phyloP scores from a whole-genome alignment of 2,329 filamentous ascomycete genomes.

The Sarocladium oryzae region DNA sequence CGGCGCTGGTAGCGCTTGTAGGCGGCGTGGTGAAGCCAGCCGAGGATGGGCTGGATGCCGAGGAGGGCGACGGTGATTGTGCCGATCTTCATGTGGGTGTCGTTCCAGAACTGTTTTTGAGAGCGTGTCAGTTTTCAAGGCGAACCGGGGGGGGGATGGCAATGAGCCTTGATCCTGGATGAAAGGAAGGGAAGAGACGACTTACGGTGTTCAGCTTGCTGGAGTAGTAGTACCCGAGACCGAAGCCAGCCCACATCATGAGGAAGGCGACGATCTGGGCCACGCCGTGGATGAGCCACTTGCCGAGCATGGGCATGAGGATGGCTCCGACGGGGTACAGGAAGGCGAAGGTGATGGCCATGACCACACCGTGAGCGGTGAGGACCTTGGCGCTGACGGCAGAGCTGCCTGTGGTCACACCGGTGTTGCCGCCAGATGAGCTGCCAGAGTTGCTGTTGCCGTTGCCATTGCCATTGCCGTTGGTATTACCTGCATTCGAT shows the following conservation, averaged over 20 bases:
- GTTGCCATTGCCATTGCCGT: conserved; percentile 10
- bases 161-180: too few species aligned
- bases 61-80: conserved; percentile 47
- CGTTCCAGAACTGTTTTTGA: conserved; percentile 46
- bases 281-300: conserved; percentile 50
- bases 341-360: conserved; percentile 52
- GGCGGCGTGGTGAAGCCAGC: conserved; percentile 49
- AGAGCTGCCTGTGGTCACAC: conserved; percentile 12
- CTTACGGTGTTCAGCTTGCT: conserved; percentile 36
- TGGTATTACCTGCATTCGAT: conserved; percentile 9
- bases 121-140: conserved; percentile 16
- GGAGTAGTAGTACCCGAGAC: conserved; percentile 45
- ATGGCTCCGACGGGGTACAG: conserved; percentile 55
- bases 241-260: conserved; percentile 55
- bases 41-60: conserved; percentile 51
- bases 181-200: too few species aligned
- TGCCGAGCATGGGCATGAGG: conserved; percentile 52
- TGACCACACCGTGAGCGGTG: conserved; percentile 50
- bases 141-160: too few species aligned
- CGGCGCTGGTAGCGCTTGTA: conserved; percentile 42
- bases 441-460: conserved; percentile 1
- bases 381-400: conserved; percentile 23
- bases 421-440: conserved; percentile 12
- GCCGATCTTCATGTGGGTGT: conserved; percentile 50
- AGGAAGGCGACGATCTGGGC: conserved; percentile 50